Conservation (phyloP, 202 grass and related monocot species). For the Carex sylvatica region DNA sequence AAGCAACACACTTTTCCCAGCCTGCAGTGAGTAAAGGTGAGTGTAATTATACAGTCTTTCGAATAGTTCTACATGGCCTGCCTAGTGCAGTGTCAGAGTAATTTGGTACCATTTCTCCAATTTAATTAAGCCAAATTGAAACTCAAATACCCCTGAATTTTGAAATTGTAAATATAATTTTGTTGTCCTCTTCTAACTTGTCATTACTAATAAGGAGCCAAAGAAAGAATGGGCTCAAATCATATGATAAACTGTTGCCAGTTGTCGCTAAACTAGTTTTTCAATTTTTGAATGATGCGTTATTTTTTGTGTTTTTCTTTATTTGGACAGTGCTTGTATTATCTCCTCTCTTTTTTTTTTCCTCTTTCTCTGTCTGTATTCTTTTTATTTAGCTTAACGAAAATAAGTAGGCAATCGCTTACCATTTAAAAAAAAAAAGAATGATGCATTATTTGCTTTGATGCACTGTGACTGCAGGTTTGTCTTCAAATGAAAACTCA, state of each 20-base stretch:
- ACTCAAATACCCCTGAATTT: neutral
- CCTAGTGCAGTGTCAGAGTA: neutral
- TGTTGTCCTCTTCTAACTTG: neutral
- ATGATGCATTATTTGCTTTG: conserved; percentile 5
- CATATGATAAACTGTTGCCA: neutral
- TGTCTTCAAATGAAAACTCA: conserved; percentile 35
- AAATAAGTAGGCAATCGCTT: no score
- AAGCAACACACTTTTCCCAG: conserved; percentile 40
- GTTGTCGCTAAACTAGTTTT: neutral
- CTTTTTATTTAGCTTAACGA: no score
- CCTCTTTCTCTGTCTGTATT: no score
- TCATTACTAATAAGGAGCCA: neutral
- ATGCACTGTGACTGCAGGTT: conserved; percentile 21
- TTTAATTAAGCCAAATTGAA: neutral
- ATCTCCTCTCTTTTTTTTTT: no score
- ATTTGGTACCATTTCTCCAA: neutral
- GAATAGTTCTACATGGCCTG: neutral
- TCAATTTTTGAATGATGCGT: neutral
- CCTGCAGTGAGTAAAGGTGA: conserved; percentile 41
- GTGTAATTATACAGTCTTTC: conserved; percentile 21
- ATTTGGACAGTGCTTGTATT: no score
- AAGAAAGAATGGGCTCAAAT: neutral
- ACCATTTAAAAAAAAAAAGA: no score
- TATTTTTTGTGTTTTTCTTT: no score
- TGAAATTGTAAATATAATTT: neutral